Evolutionary conservation across 495 filamentous ascomycete genomes (phyloP), one percentile per base, ranked within the genome.

Genomic region (Aspergillus ellipticus): DNA sequence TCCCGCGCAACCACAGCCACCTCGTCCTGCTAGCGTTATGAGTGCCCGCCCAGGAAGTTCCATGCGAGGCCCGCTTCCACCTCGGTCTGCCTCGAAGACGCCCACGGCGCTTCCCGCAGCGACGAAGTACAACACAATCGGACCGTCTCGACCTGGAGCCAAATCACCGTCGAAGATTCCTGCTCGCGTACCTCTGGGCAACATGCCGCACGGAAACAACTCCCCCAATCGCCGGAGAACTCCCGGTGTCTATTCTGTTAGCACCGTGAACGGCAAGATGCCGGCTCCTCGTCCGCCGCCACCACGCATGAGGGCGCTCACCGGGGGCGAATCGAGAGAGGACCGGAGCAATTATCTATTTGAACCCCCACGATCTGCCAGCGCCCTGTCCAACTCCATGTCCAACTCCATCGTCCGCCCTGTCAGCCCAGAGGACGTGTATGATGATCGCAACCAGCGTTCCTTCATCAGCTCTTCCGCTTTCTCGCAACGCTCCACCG

Each of bases 281-380:
- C 75, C 78, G 49, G 72, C 82, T 57, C 74, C 84, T 64, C 69
- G 87, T 58, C 86, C 85, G 15, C 90, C 92, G 28, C 92, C 92
- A 29, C 91, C 92, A 29, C 89, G 90, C 66, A 96, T 96, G 92
- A 83, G 91, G 58, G 90, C 92, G 0, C 62, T 78, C 54, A 84
- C 94, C 11, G 85, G 86, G 24, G 86, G 86, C 22, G 74, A 87
- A 16, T 86, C 86, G 1, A 85, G 82, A 48, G 83, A 84, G 15
- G 72, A 77, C 50, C 85, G 87, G n/a, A 79, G 79, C 35, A 65
- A 66, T 58, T 70, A 89, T 78, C 42, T 84, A 1, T 72, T 72
- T 28, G 84, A 88, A 31, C 79, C 80, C 17, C 82, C 83, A 43
- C 82, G 87, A 37, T 82, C 82, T 59, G 78, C 79, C 13, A 90